Conservation (phyloP, 305 asterid genomes). For the Fraxinus xanthoxyloides region DNA sequence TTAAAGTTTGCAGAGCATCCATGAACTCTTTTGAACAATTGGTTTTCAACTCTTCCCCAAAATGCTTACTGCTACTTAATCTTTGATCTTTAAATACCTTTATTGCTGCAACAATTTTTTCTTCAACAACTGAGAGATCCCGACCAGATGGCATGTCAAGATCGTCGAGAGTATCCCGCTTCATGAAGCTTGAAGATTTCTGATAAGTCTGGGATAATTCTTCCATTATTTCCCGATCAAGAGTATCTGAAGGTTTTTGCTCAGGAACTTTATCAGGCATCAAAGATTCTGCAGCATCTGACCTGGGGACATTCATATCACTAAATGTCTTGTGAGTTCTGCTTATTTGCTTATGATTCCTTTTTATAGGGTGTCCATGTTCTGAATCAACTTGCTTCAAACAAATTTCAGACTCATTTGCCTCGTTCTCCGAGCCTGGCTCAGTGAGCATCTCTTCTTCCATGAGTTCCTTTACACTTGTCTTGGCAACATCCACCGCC, state of each 20-base stretch:
- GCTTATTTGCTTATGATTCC: conserved; percentile 36
- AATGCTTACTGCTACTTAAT: conserved; percentile 34
- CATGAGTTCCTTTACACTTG: conserved; percentile 89
- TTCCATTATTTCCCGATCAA: conserved; percentile 55
- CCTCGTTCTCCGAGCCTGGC: conserved; percentile 35
- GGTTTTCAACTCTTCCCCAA: conserved; percentile 48
- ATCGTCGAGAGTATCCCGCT: conserved; percentile 28
- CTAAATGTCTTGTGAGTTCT: conserved; percentile 34
- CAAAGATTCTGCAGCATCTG: conserved; percentile 32
- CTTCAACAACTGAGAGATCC: conserved; percentile 38
- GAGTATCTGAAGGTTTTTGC: conserved; percentile 33
- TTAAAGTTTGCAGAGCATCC: conserved; percentile 61
- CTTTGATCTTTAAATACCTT: conserved; percentile 58
- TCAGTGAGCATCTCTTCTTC: conserved; percentile 82
- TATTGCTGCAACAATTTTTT: conserved; percentile 63
- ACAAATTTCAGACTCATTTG: conserved; percentile 34
- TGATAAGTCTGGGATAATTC: conserved; percentile 41
- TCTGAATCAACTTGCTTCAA: conserved; percentile 30
- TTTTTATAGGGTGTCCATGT: conserved; percentile 33
- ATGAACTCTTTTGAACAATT: conserved; percentile 50
- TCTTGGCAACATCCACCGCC: conserved; percentile 32
- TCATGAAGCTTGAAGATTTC: conserved; percentile 26
- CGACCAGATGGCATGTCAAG: conserved; percentile 37
- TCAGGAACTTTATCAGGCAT: conserved; percentile 28
- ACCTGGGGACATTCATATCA: conserved; percentile 40